Evolutionary conservation across 176 grass and related monocot genomes (phyloP).

Genomic region (Areca catechu): DNA sequence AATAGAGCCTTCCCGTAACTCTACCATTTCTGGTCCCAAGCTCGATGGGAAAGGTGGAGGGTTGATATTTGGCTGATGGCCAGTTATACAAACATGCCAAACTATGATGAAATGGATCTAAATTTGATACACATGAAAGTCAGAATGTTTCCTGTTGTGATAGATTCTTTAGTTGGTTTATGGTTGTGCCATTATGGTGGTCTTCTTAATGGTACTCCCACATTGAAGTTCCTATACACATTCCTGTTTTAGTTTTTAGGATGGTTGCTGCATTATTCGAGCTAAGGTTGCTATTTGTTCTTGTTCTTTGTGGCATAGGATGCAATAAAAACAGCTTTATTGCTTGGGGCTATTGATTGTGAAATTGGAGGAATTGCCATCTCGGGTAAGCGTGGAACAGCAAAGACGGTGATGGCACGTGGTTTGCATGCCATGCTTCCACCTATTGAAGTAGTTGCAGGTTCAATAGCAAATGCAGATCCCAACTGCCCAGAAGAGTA

Average conservation of each 20-base stretch:
- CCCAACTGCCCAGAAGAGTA: conserved; percentile 73
- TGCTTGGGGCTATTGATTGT: conserved; percentile 75
- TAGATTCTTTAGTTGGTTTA: too few species aligned
- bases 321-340: conserved; percentile 82
- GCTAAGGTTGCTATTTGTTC: background rate
- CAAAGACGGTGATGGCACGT: conserved; percentile 94
- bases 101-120: too few species aligned
- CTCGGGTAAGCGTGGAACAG: conserved; percentile 84
- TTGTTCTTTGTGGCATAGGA: conserved; percentile 31
- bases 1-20: too few species aligned
- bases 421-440: conserved; percentile 96
- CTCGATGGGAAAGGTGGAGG: too few species aligned
- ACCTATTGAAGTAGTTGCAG: conserved; percentile 80
- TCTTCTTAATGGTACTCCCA: too few species aligned
- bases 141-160: too few species aligned
- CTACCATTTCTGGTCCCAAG: too few species aligned
- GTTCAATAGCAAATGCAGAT: conserved; percentile 75
- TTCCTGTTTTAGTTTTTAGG: background rate
- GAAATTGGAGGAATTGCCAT: conserved; percentile 96
- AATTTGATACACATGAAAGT: too few species aligned
- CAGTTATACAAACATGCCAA: too few species aligned
- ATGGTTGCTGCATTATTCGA: background rate
- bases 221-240: too few species aligned
- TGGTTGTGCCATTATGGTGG: too few species aligned
- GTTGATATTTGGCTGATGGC: too few species aligned